These are phyloP conservation scores for Paramecium sonneborni DNA, from an alignment of 73 alveolate genomes.

Conservation along the genomic window DNA sequence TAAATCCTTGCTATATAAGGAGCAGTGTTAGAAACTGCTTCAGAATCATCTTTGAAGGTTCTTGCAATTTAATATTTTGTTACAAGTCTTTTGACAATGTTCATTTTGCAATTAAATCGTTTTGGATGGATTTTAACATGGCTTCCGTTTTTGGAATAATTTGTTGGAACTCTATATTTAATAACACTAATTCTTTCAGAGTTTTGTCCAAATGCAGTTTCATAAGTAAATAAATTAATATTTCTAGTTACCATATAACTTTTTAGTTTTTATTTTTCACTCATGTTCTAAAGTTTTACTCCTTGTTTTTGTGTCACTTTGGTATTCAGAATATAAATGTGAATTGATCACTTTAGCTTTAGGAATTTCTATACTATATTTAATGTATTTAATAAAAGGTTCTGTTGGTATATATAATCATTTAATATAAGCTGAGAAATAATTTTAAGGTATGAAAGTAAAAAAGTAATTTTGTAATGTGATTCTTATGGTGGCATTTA, in stretches of 20 bases:
- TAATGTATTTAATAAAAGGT: background rate
- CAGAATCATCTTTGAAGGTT: background rate
- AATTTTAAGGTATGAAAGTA: background rate
- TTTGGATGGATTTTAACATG: conserved; percentile 32
- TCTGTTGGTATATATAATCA: background rate
- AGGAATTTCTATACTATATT: background rate
- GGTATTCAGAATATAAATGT: background rate
- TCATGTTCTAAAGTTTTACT: conserved; percentile 21
- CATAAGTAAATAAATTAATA: background rate
- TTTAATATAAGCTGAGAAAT: background rate
- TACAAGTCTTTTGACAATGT: background rate
- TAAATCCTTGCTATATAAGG: conserved; percentile 21
- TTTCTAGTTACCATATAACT: conserved; percentile 1
- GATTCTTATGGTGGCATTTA: background rate
- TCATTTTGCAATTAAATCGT: background rate
- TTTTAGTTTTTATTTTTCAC: background rate
- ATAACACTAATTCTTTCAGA: background rate
- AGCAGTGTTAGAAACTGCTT: background rate
- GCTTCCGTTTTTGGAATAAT: conserved; percentile 37
- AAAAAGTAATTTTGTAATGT: background rate
- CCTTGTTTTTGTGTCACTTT: background rate
- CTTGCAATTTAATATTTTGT: background rate
- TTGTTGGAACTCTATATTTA: background rate
- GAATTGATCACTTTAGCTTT: background rate
- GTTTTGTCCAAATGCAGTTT: background rate